phyloP scores from a whole-genome alignment of 106 monocot genomes.

The Dendrobium catenatum region DNA sequence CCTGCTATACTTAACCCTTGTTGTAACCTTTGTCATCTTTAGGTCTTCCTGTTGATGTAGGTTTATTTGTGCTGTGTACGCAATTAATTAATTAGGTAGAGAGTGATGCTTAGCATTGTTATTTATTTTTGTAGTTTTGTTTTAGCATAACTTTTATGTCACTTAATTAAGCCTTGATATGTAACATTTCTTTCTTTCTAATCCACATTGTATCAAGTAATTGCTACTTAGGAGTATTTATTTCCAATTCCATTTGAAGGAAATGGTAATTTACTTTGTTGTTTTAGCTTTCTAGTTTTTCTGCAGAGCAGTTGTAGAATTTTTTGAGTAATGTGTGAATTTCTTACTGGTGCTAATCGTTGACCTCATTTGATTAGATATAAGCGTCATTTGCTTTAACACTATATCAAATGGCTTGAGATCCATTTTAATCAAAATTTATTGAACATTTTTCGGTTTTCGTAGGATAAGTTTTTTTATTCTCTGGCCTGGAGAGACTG shows the following conservation, averaged over 20 bases:
- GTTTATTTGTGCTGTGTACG: background rate
- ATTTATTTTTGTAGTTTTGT: background rate
- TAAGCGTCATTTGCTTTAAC: too few species aligned
- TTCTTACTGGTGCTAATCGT: too few species aligned
- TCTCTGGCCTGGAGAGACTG: too few species aligned
- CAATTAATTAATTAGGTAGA: background rate
- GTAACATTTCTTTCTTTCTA: background rate
- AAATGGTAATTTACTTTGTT: background rate
- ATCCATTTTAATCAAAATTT: too few species aligned
- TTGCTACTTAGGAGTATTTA: background rate
- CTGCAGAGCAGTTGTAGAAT: background rate
- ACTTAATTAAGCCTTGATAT: background rate
- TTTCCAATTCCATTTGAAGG: background rate
- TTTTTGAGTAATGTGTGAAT: too few species aligned
- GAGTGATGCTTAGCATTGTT: background rate
- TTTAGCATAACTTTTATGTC: background rate
- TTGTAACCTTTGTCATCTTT: background rate
- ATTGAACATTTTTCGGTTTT: too few species aligned
- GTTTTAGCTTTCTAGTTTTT: background rate
- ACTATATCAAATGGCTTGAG: too few species aligned
- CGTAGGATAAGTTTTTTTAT: too few species aligned
- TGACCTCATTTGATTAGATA: too few species aligned
- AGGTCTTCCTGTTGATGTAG: background rate
- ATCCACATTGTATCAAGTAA: background rate
- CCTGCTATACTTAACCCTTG: background rate